These are phyloP conservation scores for Phoenix roebelenii DNA, from an alignment of 176 grass and related monocot genomes.

Conservation along the genomic window DNA sequence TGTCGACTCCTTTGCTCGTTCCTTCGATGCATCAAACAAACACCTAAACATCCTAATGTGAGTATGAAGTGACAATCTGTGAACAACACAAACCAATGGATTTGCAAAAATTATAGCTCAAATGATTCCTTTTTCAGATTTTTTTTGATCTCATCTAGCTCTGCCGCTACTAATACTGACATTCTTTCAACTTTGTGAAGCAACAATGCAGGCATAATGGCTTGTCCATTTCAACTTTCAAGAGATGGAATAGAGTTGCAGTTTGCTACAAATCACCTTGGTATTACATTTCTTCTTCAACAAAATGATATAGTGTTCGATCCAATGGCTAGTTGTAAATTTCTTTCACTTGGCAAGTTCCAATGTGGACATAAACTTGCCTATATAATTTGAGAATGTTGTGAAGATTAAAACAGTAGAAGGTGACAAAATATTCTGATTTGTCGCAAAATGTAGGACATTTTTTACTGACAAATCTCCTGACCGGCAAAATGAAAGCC, in stretches of 20 bases:
- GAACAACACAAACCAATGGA: no score
- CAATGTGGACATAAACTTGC: no score
- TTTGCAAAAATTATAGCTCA: no score
- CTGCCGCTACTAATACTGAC: no score
- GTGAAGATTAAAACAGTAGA: not conserved
- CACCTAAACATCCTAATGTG: conserved; percentile 83
- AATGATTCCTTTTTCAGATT: no score
- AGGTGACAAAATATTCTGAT: not conserved
- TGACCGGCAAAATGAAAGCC: conserved; percentile 23
- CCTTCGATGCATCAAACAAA: conserved; percentile 41
- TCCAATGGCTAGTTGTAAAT: not conserved
- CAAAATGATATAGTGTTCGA: not conserved
- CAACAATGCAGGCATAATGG: conserved; percentile 28
- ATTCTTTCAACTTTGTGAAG: not conserved
- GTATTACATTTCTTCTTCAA: conserved; percentile 1
- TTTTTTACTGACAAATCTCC: conserved; percentile 18
- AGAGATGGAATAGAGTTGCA: conserved; percentile 25
- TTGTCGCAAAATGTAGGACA: conserved; percentile 2
- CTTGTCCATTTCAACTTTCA: conserved; percentile 17
- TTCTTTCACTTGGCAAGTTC: not conserved
- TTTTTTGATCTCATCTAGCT: no score
- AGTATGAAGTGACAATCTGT: not conserved
- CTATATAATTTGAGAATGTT: no score
- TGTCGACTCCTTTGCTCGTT: conserved; percentile 32
- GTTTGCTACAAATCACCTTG: conserved; percentile 26